Evolutionary conservation across 2,329 filamentous ascomycete species (phyloP).

Genomic region (Calonectria montana): DNA sequence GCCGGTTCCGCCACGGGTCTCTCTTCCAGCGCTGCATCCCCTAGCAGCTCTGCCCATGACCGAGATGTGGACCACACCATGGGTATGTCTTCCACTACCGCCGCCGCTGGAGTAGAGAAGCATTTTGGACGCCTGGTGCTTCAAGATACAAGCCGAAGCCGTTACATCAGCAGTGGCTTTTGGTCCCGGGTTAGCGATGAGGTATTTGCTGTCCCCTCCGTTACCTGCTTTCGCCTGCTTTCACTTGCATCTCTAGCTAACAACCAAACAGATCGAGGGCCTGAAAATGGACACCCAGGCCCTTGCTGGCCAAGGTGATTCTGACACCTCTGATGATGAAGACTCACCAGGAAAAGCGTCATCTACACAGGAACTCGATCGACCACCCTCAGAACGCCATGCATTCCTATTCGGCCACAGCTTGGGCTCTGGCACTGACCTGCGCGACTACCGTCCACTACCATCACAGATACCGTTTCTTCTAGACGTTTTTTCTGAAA

Average conservation of each 20-base stretch:
- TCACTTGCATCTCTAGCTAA: neutral
- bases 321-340: slow-evolving; percentile 54
- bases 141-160: slow-evolving; percentile 54
- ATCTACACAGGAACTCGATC: slow-evolving; percentile 53
- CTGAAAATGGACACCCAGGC: slow-evolving; percentile 54
- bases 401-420: slow-evolving; percentile 65
- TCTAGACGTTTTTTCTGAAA: slow-evolving; percentile 61
- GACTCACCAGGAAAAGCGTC: slow-evolving; percentile 43
- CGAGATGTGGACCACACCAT: slow-evolving; percentile 27
- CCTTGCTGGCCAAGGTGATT: slow-evolving; percentile 45
- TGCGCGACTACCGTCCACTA: slow-evolving; percentile 59
- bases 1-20: slow-evolving; percentile 37
- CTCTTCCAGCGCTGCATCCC: slow-evolving; percentile 44
- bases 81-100: slow-evolving; percentile 1
- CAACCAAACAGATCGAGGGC: slow-evolving; percentile 52
- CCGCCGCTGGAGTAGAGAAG: slow-evolving; percentile 45
- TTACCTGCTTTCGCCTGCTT: neutral
- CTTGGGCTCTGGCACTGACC: slow-evolving; percentile 43
- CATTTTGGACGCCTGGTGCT: slow-evolving; percentile 62
- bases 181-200: slow-evolving; percentile 68
- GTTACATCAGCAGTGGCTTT: slow-evolving; percentile 64
- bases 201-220: slow-evolving; percentile 50
- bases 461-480: slow-evolving; percentile 67
- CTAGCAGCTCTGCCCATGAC: slow-evolving; percentile 40
- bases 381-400: slow-evolving; percentile 58